Percentiles rank a stretch among this genome's conserved stretches.
These are phyloP conservation scores for Medicago arabica DNA, from an alignment of 306 rosid genomes.

Conservation along the genomic window DNA sequence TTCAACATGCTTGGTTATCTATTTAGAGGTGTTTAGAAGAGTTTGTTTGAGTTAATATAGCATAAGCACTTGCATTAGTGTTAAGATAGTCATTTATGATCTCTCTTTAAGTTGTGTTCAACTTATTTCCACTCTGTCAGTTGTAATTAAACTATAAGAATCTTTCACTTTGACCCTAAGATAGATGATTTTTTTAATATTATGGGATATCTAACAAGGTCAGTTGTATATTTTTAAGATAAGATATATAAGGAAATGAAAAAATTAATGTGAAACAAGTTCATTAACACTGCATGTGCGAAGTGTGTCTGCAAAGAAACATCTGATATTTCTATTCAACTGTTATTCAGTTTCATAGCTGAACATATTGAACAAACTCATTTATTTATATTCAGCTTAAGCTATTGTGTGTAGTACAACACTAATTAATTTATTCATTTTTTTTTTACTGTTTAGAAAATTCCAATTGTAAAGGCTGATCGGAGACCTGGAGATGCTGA, in stretches of 20 bases:
- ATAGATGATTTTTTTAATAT: background rate
- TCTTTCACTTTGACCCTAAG: background rate
- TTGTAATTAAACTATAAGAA: background rate
- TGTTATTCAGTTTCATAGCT: conserved; percentile 25
- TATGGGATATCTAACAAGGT: background rate
- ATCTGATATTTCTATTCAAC: background rate
- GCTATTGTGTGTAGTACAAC: conserved; percentile 23
- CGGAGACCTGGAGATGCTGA: conserved; percentile 96
- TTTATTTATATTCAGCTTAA: conserved; percentile 26
- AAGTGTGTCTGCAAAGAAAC: background rate
- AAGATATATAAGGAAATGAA: background rate
- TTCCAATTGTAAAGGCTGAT: conserved; percentile 71
- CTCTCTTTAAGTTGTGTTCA: background rate
- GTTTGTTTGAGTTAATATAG: background rate
- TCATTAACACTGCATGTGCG: too few relatives aligned
- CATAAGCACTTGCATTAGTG: background rate
- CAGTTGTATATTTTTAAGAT: background rate
- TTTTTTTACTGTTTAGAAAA: conserved; percentile 65
- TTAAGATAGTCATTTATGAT: background rate
- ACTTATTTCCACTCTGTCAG: background rate
- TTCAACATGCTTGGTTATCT: background rate
- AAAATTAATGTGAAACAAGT: background rate
- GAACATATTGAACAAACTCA: conserved; percentile 7
- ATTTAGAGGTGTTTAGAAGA: too few relatives aligned
- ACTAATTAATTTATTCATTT: conserved; percentile 13